A percentile compares a stretch with the other conserved stretches of the same genome.
Conservation (phyloP, 1,284 basidiomycete species). For the Trametes sp. region DNA sequence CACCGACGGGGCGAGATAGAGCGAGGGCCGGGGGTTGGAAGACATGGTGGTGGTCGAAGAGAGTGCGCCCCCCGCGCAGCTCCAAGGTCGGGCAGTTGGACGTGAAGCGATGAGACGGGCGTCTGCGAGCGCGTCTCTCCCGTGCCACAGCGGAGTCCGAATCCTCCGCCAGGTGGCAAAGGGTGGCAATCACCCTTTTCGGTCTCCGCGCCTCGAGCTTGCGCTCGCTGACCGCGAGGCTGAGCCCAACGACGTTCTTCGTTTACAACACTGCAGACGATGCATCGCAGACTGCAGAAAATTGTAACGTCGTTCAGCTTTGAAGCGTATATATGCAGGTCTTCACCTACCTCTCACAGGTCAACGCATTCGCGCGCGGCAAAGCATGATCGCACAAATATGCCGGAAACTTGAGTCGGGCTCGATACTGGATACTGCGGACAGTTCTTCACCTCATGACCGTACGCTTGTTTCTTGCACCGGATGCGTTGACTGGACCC, state of each 20-base stretch:
- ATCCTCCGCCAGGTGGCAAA: slow-evolving; percentile 1
- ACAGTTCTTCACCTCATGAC: too few species aligned
- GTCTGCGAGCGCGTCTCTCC: slow-evolving; percentile 24
- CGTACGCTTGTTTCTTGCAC: too few species aligned
- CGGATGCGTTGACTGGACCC: too few species aligned
- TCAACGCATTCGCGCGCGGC: too few species aligned
- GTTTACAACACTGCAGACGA: neutral
- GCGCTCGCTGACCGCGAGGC: too few species aligned
- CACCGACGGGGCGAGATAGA: slow-evolving; percentile 76
- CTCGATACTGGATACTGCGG: too few species aligned
- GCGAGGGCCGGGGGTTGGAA: slow-evolving; percentile 62
- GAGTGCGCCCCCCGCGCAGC: slow-evolving; percentile 31
- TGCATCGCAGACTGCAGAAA: neutral
- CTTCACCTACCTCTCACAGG: neutral
- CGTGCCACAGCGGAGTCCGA: slow-evolving; percentile 34
- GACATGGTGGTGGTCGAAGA: slow-evolving; percentile 54
- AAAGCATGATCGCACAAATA: neutral
- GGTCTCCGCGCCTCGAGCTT: neutral
- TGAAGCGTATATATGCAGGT: neutral
- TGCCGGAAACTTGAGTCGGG: too few species aligned
- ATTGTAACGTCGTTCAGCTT: too few species aligned
- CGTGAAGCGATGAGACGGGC: slow-evolving; percentile 30
- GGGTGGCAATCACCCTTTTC: neutral
- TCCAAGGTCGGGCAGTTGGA: slow-evolving; percentile 28
- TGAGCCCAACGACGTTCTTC: too few species aligned